Evolutionary conservation across 371 early-diverging fungal species (phyloP), one percentile per base, ranked within the genome.

Genomic region (Apophysomyces elegans): DNA sequence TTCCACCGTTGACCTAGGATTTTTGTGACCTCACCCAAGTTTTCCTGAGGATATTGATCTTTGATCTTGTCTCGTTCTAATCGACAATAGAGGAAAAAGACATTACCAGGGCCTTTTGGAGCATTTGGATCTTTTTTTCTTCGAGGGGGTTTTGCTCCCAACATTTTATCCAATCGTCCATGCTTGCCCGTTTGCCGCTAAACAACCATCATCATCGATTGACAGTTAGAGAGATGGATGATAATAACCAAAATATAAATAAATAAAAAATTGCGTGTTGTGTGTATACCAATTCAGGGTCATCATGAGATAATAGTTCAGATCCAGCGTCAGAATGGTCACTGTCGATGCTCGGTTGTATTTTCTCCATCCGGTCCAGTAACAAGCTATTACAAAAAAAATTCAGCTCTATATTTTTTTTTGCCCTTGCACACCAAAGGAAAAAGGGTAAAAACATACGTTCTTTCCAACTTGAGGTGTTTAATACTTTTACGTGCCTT

Each of bases 71-170:
- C 84, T 26, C 88, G 80, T 62, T 84, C 76, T 36, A 83, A 37
- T 18, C 88, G 81, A 68, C 86, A 88, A 61, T 77, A 90, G 14
- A 87, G 58, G 54, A 88, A 86, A 64, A 87, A 90, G 5, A 87
- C 90, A 67, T 90, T 90, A 36, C 86, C 84, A 13, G 88, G 87
- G 0, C 88, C 79, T 75, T 84, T 86, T 18, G 90, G 90, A 11
- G 90, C 90, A 66, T 88, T 87, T 16, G 90, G 90, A 69, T 89
- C 90, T 56, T 78, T 83, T 47, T 81, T 81, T 57, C 74, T 76
- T 43, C 69, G 74, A 18, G 76, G 81, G 8, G 75, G 60, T 41
- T 80, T 77, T 35, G 66, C 69, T 9, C 39, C 70, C 5, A 50
- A 21, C 54, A 50, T 50, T 21, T 50, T 50, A 50, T 50, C 54